phyloP scores from a whole-genome alignment of 164 flowering plant species.

The Brasenia schreberi region DNA sequence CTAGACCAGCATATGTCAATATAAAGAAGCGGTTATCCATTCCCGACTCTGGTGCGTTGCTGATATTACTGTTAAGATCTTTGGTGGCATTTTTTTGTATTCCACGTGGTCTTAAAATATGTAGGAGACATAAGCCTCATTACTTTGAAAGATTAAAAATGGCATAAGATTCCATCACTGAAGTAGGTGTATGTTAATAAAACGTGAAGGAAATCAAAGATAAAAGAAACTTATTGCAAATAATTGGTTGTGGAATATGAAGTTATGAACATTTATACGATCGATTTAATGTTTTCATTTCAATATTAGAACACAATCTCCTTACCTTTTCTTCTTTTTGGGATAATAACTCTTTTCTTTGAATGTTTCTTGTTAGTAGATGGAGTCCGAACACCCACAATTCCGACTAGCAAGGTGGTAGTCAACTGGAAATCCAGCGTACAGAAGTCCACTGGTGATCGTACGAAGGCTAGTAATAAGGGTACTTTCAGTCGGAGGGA shows the following conservation, averaged over 20 bases:
- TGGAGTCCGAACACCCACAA: background rate
- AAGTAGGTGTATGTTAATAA: background rate
- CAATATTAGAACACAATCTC: no score
- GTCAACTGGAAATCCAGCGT: background rate
- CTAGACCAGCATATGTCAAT: conserved; percentile 25
- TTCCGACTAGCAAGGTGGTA: background rate
- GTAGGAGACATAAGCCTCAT: background rate
- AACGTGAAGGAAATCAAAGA: background rate
- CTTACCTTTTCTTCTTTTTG: no score
- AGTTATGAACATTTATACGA: no score
- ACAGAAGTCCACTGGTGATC: background rate
- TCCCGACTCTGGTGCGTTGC: conserved; percentile 47
- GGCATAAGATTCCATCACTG: background rate
- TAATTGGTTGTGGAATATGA: no score
- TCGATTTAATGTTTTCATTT: no score
- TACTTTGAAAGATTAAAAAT: no score
- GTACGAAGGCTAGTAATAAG: background rate
- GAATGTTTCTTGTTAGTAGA: background rate
- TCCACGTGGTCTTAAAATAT: background rate
- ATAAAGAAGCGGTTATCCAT: conserved; percentile 70
- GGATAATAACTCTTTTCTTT: no score
- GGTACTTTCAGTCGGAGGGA: background rate
- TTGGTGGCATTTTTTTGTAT: background rate
- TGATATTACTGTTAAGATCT: background rate
- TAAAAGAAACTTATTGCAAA: no score